Conservation (phyloP, 345 rosid genomes). For the Physaria fendleri region DNA sequence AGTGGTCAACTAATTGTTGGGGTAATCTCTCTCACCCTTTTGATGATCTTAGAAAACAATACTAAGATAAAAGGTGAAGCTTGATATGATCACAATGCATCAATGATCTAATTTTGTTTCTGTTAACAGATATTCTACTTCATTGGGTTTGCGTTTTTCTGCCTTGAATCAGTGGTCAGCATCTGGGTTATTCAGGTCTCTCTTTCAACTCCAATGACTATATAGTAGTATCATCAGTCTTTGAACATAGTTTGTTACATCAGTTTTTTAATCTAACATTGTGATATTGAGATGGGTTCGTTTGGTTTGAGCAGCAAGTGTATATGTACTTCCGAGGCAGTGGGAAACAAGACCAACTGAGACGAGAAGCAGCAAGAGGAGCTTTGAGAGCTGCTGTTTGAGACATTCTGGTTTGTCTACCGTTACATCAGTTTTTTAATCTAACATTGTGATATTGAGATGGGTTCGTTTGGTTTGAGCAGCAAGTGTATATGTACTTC, state of each 20-base stretch:
- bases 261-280: background rate
- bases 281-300: background rate
- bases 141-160: conserved; percentile 71
- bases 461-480: conserved; percentile 19
- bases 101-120: background rate
- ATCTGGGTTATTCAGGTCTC: conserved; percentile 90
- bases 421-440: background rate
- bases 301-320: conserved; percentile 52
- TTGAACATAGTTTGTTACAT: background rate
- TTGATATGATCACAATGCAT: background rate
- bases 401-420: conserved; percentile 24
- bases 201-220: conserved; percentile 5
- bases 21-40: conserved; percentile 41
- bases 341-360: conserved; percentile 61
- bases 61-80: background rate
- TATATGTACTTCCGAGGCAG: conserved; percentile 85
- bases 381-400: conserved; percentile 65
- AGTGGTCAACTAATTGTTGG: conserved; percentile 42
- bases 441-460: background rate
- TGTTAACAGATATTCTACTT: conserved; percentile 71
- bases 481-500: conserved; percentile 87
- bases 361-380: conserved; percentile 50
- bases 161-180: conserved; percentile 67
- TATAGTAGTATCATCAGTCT: background rate
- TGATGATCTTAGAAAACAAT: background rate